Percentiles rank a stretch among this genome's conserved stretches.
phyloP scores from a whole-genome alignment of 495 filamentous ascomycete genomes.

The Annulohypoxylon maeteangense region DNA sequence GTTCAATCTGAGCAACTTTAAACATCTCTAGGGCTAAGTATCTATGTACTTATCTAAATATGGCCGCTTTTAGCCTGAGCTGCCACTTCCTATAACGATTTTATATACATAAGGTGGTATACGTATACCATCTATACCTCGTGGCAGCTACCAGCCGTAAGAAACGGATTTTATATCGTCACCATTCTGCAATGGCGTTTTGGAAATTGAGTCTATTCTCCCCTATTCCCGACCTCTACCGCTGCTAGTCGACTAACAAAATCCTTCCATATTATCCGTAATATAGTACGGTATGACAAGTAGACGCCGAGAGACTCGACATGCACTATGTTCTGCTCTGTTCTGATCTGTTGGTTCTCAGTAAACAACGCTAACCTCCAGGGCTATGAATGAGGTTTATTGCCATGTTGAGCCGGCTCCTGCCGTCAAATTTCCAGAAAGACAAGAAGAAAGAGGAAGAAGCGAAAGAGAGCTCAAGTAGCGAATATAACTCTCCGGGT shows the following conservation, averaged over 20 bases:
- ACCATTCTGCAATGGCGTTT: background rate
- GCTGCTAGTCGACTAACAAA: background rate
- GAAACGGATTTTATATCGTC: conserved; percentile 1
- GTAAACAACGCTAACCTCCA: background rate
- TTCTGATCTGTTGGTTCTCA: background rate
- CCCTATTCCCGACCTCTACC: background rate
- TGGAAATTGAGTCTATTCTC: background rate
- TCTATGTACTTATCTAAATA: background rate
- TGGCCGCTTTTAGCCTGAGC: conserved; percentile 17
- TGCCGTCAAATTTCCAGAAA: background rate
- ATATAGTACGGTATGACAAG: background rate
- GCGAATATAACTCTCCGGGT: background rate
- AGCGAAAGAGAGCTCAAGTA: background rate
- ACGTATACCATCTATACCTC: background rate
- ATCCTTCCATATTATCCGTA: background rate
- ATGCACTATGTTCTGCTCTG: background rate
- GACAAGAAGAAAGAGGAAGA: background rate
- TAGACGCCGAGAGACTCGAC: background rate
- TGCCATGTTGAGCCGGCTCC: background rate
- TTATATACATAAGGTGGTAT: background rate
- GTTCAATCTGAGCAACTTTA: background rate
- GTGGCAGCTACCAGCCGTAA: background rate
- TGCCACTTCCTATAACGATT: conserved; percentile 1
- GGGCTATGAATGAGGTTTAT: background rate
- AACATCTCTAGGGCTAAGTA: too few species aligned